Evolutionary conservation across 176 grass and related monocot species (phyloP).

Genomic region (Tuctoria greenei): DNA sequence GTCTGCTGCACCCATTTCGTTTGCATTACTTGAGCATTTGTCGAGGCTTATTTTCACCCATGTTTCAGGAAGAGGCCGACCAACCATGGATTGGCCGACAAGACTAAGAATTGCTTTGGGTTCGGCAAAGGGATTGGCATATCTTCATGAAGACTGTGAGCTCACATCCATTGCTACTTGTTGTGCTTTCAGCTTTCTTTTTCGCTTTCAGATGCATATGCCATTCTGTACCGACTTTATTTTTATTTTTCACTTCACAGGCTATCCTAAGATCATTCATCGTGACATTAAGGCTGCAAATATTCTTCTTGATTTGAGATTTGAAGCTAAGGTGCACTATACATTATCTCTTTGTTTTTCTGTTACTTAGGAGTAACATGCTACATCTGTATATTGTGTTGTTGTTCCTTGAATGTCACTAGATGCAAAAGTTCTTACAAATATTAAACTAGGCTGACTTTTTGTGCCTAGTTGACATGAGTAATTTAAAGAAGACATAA

Average conservation of each 20-base stretch:
- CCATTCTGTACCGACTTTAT: slow-evolving; percentile 9
- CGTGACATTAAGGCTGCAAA: slow-evolving; percentile 74
- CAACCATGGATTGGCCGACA: slow-evolving; percentile 67
- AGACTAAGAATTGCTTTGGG: slow-evolving; percentile 76
- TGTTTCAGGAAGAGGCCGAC: slow-evolving; percentile 41
- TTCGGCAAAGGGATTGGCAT: slow-evolving; percentile 77
- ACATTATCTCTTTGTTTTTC: background rate
- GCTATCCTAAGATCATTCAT: slow-evolving; percentile 80
- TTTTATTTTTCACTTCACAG: slow-evolving; percentile 30
- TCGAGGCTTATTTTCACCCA: slow-evolving; percentile 18
- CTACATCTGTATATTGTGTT: background rate
- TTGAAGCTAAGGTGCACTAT: slow-evolving; percentile 66
- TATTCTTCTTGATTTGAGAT: slow-evolving; percentile 69
- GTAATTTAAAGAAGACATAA: background rate
- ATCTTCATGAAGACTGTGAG: slow-evolving; percentile 92
- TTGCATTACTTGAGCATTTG: slow-evolving; percentile 24
- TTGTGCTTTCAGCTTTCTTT: slow-evolving; percentile 30
- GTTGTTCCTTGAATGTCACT: background rate
- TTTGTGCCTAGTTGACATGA: background rate
- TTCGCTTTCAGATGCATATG: background rate
- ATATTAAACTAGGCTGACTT: too few relatives aligned
- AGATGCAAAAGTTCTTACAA: background rate
- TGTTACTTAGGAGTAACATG: background rate
- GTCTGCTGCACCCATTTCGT: slow-evolving; percentile 16
- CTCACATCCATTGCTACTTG: slow-evolving; percentile 21